Percentiles rank a stretch among this genome's conserved stretches.
These are phyloP conservation scores for Pythium periplocum DNA, from an alignment of 352 stramenopile genomes.

Conservation along the genomic window DNA sequence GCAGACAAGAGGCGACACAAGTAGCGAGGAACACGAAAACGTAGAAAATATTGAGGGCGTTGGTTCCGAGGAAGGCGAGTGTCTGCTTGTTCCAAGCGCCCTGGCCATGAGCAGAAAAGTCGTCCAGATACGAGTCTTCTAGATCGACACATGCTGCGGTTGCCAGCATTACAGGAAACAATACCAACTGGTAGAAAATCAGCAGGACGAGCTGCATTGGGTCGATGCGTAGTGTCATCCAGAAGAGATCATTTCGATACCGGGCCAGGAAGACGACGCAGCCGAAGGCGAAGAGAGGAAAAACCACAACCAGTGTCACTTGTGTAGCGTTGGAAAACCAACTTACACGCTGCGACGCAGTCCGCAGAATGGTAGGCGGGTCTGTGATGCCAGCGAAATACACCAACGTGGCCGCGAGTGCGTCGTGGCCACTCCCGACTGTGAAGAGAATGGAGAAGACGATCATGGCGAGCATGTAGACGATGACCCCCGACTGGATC, in stretches of 20 bases:
- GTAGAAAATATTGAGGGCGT: constrained; percentile 34
- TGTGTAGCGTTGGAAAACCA: background rate
- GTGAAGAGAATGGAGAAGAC: constrained; percentile 12
- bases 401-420: background rate
- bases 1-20: constrained; percentile 29
- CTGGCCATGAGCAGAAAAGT: constrained; percentile 1
- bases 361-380: background rate
- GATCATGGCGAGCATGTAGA: constrained; percentile 32
- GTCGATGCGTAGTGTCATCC: constrained; percentile 21
- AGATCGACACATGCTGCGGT: constrained; percentile 32
- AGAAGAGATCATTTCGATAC: constrained; percentile 26
- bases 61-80: constrained; percentile 24
- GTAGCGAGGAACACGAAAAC: constrained; percentile 39
- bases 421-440: constrained; percentile 2
- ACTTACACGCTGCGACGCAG: background rate
- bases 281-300: constrained; percentile 24
- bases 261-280: constrained; percentile 26
- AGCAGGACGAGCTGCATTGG: constrained; percentile 39
- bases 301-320: constrained; percentile 6
- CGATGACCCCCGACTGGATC: constrained; percentile 24
- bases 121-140: constrained; percentile 17
- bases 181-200: constrained; percentile 37
- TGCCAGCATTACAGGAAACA: constrained; percentile 29
- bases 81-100: constrained; percentile 8
- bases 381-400: background rate